Conservation (phyloP, 2,329 filamentous ascomycete species). For the Nannizziopsis barbatae region DNA sequence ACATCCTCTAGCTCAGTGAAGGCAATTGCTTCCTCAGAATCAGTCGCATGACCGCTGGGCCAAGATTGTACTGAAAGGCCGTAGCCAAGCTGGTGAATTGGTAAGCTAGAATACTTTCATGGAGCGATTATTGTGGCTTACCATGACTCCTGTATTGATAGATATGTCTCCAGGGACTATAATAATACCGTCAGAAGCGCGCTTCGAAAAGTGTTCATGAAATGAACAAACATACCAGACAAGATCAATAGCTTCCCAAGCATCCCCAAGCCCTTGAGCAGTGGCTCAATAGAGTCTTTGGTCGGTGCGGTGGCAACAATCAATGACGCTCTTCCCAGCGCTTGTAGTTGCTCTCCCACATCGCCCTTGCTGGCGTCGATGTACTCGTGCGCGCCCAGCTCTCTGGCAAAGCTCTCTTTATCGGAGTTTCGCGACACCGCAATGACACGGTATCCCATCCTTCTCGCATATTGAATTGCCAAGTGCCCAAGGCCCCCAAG, state of each 20-base stretch:
- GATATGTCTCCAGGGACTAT: conserved; percentile 19
- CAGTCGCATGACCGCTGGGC: conserved; percentile 44
- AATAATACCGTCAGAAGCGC: neutral
- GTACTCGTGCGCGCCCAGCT: conserved; percentile 48
- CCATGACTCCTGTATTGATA: conserved; percentile 13
- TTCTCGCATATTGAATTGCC: conserved; percentile 43
- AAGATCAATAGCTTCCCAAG: conserved; percentile 31
- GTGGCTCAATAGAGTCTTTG: conserved; percentile 24
- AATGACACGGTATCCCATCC: conserved; percentile 44
- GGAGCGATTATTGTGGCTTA: conserved; percentile 1
- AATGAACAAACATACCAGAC: conserved; percentile 16
- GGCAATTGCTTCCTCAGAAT: conserved; percentile 43
- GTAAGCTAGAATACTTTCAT: too few species aligned
- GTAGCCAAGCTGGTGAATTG: conserved; percentile 28
- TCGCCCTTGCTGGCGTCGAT: conserved; percentile 17
- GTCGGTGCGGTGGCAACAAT: conserved; percentile 33
- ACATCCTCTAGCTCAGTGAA: conserved; percentile 40
- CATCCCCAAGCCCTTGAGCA: conserved; percentile 27
- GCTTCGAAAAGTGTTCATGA: too few species aligned
- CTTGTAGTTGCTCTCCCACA: conserved; percentile 25
- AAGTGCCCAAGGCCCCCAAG: conserved; percentile 45
- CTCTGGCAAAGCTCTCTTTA: conserved; percentile 45
- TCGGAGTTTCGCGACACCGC: conserved; percentile 39
- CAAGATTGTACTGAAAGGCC: conserved; percentile 42
- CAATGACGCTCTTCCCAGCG: conserved; percentile 27